Base-by-base conservation (phyloP, 108 stramenopile genomes). In the Skeletonema grethae region DNA sequence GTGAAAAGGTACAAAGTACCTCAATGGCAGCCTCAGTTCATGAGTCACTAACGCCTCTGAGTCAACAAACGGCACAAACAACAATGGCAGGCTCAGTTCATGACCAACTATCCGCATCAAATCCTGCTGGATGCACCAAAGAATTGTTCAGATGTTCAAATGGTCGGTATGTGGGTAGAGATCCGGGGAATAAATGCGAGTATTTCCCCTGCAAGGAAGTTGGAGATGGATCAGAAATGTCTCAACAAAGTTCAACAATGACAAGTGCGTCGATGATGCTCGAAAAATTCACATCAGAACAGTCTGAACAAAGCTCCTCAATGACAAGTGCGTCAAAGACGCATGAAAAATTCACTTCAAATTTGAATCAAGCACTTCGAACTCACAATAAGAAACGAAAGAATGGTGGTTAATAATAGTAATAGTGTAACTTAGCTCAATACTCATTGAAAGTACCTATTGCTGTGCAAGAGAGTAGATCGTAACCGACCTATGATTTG, bases 121-220 rank as follows among this genome's bases (percentile, higher is more conserved):
- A 28, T 28, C 25, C 25, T 28, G 1, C 25, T 28, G 25, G 1
- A 28, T 81, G 80, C 48, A 69, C 65, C 65, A 55, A 76, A n/a
- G 82, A 82, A 16, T 30, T 64, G 18, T 41, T 53, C 9, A 36
- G 63, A 38, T 82, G 82, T 59, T 66, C 82, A 12, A 57, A 66
- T 18, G 82, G 82, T 24, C 65, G 73, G 7, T 38, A 50, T 20
- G 60, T 78, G 32, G 43, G 65, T 24, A 72, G 65, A 41, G 72
- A 82, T 60, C 82, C 82, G 7, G 45, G 34, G 7, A 67, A 74
- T 13, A n/a, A 30, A 32, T 82, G 82, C 30, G 67, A 82, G 61
- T 78, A 63, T 35, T 78, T 78, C 32, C 39, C 76, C 16, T 82
- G 82, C 34, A 18, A 16, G 46, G 11, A 6, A 5, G 46, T 4